Base-by-base conservation (phyloP, 495 filamentous ascomycete genomes). In the Podospora tetraspora region DNA sequence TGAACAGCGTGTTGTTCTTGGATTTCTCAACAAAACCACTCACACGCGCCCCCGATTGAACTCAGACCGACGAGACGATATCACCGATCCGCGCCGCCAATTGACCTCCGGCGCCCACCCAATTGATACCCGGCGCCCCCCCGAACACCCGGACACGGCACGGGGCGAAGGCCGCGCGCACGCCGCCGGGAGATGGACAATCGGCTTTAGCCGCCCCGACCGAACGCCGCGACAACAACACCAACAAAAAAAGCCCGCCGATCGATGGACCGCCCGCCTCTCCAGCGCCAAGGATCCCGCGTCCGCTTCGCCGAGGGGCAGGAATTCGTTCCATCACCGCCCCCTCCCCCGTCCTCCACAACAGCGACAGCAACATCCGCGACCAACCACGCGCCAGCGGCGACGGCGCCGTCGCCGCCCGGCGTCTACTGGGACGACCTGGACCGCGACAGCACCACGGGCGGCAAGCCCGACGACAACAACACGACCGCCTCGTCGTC, bases 351-450 rank as follows among this genome's bases (percentile, higher is more conserved):
- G 4, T 52, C 43, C 1, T 52, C 43, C 1, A 52, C 43, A 19
- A 30, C 30, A n/a, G 34, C 59, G 29, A 52, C 9, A 13, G 58
- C 62, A 7, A 43, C 37, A 4, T 21, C 58, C n/a, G 57, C 19
- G 12, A 24, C 66, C 19, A 24, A 24, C 16, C 61, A 34, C 24
- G 64, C 59, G 29, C 56, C 22, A 2, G 57, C 21, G 3, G 64
- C 59, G 29, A 56, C 22, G 5, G 57, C 27, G 3, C 60, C 30
- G 10, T 21, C 37, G 57, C 61, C 57, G 58, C 67, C 74, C 56
- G 72, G 69, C 8, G 73, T 77, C 0, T 79, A 72, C 66, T 79
- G 75, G 75, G 72, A 69, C 63, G 77, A 79, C 66, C 11, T 34
- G 11, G 32, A 34, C 43, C 43, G 16, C 16, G 73, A 72, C 67